These are phyloP conservation scores for Sanghuangporus weigelae DNA, from an alignment of 1,284 basidiomycete species.

Conservation along the genomic window DNA sequence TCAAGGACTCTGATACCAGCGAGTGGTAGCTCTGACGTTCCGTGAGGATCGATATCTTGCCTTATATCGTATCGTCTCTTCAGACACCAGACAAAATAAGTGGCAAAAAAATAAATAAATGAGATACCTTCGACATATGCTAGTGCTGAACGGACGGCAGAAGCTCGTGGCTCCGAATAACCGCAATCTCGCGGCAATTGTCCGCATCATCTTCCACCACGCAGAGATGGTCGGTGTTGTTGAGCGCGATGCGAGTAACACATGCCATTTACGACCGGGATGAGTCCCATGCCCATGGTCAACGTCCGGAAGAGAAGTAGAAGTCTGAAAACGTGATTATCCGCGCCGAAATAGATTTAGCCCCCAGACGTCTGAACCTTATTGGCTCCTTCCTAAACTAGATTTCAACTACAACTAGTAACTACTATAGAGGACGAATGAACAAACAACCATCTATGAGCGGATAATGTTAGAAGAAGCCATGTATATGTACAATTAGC, in stretches of 20 bases:
- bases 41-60: background rate
- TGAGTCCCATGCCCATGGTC: background rate
- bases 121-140: background rate
- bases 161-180: no score
- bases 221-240: background rate
- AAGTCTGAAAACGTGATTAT: background rate
- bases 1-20: constrained; percentile 62
- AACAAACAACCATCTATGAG: no score
- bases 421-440: no score
- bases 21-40: constrained; percentile 36
- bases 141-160: background rate
- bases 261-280: background rate
- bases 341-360: background rate
- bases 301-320: background rate
- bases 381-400: no score
- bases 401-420: no score
- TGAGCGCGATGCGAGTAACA: background rate
- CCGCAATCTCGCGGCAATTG: background rate
- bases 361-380: no score
- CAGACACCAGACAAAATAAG: background rate
- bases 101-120: background rate
- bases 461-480: no score
- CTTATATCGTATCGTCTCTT: background rate
- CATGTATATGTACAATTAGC: no score
- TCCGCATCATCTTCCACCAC: background rate